Percentiles rank a stretch among this genome's conserved stretches.
phyloP scores from a whole-genome alignment of 2,329 filamentous ascomycete species.

The Pestalotiopsis sp. region DNA sequence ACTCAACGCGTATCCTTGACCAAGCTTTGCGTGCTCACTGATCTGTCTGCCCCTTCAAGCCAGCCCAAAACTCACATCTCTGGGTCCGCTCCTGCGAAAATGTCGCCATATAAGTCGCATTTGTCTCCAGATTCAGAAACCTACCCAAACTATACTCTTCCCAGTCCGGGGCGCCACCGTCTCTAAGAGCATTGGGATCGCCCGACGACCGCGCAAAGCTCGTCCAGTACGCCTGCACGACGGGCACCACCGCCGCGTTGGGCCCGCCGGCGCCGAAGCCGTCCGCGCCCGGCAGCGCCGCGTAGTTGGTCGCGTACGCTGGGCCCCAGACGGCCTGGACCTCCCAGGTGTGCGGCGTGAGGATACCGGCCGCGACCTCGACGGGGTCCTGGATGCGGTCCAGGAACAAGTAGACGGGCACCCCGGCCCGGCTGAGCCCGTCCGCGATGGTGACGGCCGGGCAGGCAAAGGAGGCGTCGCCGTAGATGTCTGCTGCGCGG shows the following conservation, averaged over 20 bases:
- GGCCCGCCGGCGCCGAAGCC: background rate
- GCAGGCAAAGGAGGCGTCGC: background rate
- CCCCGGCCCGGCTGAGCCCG: background rate
- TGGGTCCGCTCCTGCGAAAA: background rate
- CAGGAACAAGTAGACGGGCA: slow-evolving; percentile 47
- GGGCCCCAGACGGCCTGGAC: slow-evolving; percentile 52
- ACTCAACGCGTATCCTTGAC: background rate
- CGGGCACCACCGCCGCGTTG: background rate
- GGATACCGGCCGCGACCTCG: slow-evolving; percentile 40
- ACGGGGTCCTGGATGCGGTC: slow-evolving; percentile 49
- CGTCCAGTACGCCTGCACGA: background rate
- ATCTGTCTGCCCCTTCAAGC: background rate
- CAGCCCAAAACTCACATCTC: background rate
- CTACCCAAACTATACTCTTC: background rate
- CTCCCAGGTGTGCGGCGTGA: slow-evolving; percentile 52
- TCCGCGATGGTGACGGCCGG: background rate
- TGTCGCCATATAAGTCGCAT: background rate
- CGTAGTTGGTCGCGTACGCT: slow-evolving; percentile 16
- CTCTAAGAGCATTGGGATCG: background rate
- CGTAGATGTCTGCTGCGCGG: background rate
- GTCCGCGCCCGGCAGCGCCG: background rate
- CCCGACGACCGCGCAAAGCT: background rate
- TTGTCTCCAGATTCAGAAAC: background rate
- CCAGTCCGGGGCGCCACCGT: background rate
- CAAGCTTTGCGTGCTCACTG: background rate